Evolutionary conservation across 73 alveolate species (phyloP).

Genomic region (Loxodes magnus): DNA sequence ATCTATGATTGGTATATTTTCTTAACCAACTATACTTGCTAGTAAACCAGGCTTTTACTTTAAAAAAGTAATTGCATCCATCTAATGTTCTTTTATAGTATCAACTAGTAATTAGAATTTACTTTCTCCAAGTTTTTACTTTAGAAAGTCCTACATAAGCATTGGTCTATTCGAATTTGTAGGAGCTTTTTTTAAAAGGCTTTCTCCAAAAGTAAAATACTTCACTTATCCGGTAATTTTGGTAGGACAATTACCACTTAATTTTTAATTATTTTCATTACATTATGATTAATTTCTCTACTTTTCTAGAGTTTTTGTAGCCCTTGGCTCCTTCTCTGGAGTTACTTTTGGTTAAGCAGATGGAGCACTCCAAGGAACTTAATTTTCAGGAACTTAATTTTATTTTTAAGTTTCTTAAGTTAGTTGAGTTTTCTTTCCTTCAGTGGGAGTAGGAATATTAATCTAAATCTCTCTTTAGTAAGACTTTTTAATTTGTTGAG

Average conservation of each 20-base stretch:
- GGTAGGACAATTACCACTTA: neutral
- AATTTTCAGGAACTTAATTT: neutral
- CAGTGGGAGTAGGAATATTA: slow-evolving; percentile 9
- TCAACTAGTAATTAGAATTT: too few relatives aligned
- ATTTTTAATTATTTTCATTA: neutral
- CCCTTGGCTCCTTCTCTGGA: neutral
- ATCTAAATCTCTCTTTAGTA: slow-evolving; percentile 1
- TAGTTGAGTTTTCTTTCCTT: too few relatives aligned
- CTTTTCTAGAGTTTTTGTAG: neutral
- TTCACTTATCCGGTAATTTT: too few relatives aligned
- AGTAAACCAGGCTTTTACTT: too few relatives aligned
- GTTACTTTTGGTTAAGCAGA: neutral
- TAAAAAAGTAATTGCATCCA: too few relatives aligned
- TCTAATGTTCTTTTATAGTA: too few relatives aligned
- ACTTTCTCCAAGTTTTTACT: neutral
- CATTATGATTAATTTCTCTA: neutral
- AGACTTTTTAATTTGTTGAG: too few relatives aligned
- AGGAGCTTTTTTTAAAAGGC: slow-evolving; percentile 1
- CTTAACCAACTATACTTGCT: too few relatives aligned
- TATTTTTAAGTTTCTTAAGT: neutral
- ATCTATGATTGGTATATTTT: too few relatives aligned
- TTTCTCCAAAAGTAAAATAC: slow-evolving; percentile 1
- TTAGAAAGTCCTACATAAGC: slow-evolving; percentile 6
- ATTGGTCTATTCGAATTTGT: slow-evolving; percentile 1
- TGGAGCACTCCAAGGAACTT: neutral